Base-by-base conservation (phyloP, 2,329 filamentous ascomycete species). In the Fusarium floridanum region DNA sequence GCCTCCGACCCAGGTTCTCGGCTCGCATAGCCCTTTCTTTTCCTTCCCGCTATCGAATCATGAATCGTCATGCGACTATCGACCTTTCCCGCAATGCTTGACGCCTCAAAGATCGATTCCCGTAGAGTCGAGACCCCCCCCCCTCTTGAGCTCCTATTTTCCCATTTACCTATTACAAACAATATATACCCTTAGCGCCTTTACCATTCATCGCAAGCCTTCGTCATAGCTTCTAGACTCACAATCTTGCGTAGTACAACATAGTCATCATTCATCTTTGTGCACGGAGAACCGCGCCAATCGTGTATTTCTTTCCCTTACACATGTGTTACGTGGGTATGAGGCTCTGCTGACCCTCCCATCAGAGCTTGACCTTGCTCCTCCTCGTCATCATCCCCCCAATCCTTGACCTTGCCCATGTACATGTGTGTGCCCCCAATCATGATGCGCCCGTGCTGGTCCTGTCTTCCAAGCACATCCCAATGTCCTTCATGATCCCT, bases 381-480 rank as follows among this genome's bases (percentile, higher is more conserved):
- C 11, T 29, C 50, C n/a, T 29, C 27, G 29, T 6, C 50, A n/a
- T 56, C 20, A 56, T 36, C 14, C 14, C n/a, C 53, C 14, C 5
- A 56, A 57, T 57, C 53, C 53, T 32, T 57, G 32, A 22, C 43
- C 68, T 56, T 61, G 27, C 29, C 45, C 36, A 11, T 34, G 34
- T 29, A 22, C 45, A 56, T 45, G n/a, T 60, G n/a, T 60, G 61
- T 63, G 39, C 63, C 53, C 36, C 37, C 43, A 57, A 53, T 48
- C 20, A 60, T 55, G 41, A 63, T 61, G 55, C 72, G 64, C 61
- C n/a, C 34, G 66, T 75, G 72, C 69, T 73, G 39, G 72, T 73
- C 41, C 72, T 75, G 69, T 75, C 50, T 65, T 67, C 72, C 69
- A 70, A 75, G 69, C 69, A 75, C 64, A 66, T 50, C 32, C 65